phyloP scores from a whole-genome alignment of 345 rosid genomes.

The Ceriops zippeliana region DNA sequence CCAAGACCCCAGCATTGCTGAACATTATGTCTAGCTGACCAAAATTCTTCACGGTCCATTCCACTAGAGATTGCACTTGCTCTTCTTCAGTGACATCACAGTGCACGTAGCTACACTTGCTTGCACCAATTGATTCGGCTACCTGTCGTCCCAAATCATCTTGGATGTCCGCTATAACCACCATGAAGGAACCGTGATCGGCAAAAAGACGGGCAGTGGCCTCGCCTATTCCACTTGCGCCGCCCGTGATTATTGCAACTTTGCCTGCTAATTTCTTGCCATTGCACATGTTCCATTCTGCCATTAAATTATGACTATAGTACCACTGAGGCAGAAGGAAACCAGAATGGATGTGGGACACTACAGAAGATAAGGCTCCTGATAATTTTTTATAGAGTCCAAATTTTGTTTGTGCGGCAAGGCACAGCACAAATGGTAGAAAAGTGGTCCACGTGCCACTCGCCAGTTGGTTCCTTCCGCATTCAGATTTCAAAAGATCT shows the following conservation, averaged over 20 bases:
- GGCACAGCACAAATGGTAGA: too few species aligned
- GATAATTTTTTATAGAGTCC: too few species aligned
- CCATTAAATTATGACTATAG: not conserved
- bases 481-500: too few species aligned
- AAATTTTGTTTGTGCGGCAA: too few species aligned
- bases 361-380: too few species aligned
- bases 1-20: constrained; percentile 34
- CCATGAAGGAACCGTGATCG: constrained; percentile 20
- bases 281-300: not conserved
- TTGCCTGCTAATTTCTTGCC: constrained; percentile 14
- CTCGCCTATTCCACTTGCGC: constrained; percentile 31
- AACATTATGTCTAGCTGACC: constrained; percentile 38
- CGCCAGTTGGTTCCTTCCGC: too few species aligned
- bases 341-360: too few species aligned
- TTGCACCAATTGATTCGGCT: constrained; percentile 24
- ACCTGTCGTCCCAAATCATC: constrained; percentile 25
- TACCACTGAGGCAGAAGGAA: too few species aligned
- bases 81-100: constrained; percentile 36
- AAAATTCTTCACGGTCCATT: constrained; percentile 19
- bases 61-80: constrained; percentile 34
- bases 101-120: constrained; percentile 20
- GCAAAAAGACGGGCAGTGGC: constrained; percentile 21
- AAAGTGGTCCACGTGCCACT: too few species aligned
- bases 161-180: constrained; percentile 37
- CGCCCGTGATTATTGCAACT: constrained; percentile 27